Evolutionary conservation across 768 basidiomycete genomes (phyloP).

Genomic region (Mycena polygramma): DNA sequence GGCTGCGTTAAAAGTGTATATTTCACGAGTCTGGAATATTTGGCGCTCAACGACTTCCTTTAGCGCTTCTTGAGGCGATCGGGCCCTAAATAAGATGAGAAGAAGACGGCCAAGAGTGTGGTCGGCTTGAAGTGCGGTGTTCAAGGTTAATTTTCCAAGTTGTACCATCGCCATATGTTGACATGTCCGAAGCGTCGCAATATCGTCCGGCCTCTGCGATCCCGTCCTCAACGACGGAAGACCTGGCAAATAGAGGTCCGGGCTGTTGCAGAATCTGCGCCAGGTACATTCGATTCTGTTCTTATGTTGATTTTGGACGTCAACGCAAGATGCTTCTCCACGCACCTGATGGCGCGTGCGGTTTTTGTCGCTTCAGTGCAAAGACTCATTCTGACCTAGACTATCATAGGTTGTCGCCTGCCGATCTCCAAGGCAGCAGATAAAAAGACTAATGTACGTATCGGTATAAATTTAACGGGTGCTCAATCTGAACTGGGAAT

Average conservation of each 20-base stretch:
- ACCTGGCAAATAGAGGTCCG: conserved; percentile 18
- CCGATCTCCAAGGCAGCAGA: no score
- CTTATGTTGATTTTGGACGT: conserved; percentile 7
- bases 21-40: no score
- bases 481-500: no score
- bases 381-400: no score
- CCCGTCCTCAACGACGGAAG: conserved; percentile 15
- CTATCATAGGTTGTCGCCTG: no score
- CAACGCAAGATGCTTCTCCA: conserved; percentile 11
- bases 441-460: no score
- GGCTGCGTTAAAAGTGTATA: no score
- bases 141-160: conserved; percentile 9
- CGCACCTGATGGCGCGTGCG: conserved; percentile 11
- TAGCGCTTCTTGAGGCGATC: conserved; percentile 14
- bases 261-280: neutral
- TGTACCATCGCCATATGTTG: neutral
- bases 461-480: no score
- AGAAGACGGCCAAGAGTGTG: conserved; percentile 13
- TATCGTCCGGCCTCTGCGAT: conserved; percentile 11
- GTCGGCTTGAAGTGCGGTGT: conserved; percentile 11
- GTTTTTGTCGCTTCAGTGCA: neutral
- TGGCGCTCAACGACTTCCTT: no score
- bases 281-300: neutral
- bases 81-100: conserved; percentile 15
- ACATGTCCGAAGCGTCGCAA: conserved; percentile 11